phyloP scores from a whole-genome alignment of 805 yeast genomes.

The Sugiyamaella mastotermitis region DNA sequence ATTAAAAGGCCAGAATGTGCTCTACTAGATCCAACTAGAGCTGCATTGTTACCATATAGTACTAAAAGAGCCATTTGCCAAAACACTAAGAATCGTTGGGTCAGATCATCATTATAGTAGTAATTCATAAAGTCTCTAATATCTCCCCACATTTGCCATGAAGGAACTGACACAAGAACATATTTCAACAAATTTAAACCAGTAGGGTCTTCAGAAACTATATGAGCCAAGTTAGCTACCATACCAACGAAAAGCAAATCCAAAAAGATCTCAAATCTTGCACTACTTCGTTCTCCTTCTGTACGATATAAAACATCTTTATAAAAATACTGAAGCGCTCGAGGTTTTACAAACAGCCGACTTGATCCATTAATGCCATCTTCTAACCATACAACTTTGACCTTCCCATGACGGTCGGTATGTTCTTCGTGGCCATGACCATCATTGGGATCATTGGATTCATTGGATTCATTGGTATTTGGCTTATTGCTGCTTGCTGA shows the following conservation, averaged over 20 bases:
- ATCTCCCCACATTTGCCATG: conserved; percentile 64
- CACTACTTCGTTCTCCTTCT: conserved; percentile 46
- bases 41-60: conserved; percentile 45
- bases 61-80: conserved; percentile 49
- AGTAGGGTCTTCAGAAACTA: conserved; percentile 44
- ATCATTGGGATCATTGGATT: no score
- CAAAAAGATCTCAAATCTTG: conserved; percentile 50
- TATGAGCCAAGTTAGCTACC: conserved; percentile 51
- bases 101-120: conserved; percentile 53
- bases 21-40: conserved; percentile 32
- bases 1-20: conserved; percentile 37
- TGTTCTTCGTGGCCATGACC: no score
- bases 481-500: no score
- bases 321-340: conserved; percentile 56
- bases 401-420: conserved; percentile 8
- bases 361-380: conserved; percentile 4
- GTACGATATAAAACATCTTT: conserved; percentile 53
- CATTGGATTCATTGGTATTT: no score
- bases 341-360: conserved; percentile 32
- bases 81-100: conserved; percentile 46
- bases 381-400: conserved; percentile 8
- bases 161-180: conserved; percentile 46
- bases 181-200: conserved; percentile 45
- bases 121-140: conserved; percentile 58
- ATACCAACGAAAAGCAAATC: conserved; percentile 63